Percentiles rank a stretch among this genome's conserved stretches.
Conservation (phyloP, 345 rosid species). For the Pistacia vera region DNA sequence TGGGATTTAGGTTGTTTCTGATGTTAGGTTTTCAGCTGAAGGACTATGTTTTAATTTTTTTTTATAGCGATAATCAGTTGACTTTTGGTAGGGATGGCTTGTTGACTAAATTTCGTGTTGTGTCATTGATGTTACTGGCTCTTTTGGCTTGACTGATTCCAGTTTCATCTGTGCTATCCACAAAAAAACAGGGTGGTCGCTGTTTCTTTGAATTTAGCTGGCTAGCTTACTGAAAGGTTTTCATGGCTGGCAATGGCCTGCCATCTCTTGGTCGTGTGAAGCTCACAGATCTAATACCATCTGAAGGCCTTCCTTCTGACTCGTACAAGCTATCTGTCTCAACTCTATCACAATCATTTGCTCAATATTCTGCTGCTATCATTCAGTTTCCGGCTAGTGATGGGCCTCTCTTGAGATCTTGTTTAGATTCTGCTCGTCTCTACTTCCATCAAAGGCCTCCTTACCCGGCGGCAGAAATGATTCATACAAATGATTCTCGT, state of each 20-base stretch:
- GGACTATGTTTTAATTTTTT: background rate
- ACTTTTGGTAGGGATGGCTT: background rate
- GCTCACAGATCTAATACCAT: constrained; percentile 72
- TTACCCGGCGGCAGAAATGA: constrained; percentile 58
- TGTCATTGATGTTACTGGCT: background rate
- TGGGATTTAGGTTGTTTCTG: background rate
- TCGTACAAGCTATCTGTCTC: constrained; percentile 76
- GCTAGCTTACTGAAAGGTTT: background rate
- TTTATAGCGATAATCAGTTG: background rate
- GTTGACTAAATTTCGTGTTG: background rate
- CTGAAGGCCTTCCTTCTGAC: constrained; percentile 88
- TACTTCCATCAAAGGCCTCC: constrained; percentile 81
- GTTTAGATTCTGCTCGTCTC: constrained; percentile 85
- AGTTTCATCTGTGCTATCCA: background rate
- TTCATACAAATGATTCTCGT: constrained; percentile 60
- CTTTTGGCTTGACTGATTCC: background rate
- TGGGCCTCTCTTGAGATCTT: constrained; percentile 81
- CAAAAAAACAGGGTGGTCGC: background rate
- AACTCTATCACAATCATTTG: constrained; percentile 82
- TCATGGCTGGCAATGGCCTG: constrained; percentile 91
- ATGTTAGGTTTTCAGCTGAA: background rate
- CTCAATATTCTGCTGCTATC: constrained; percentile 84
- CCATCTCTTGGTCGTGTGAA: constrained; percentile 86
- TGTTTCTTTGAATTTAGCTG: background rate
- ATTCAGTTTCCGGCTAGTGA: constrained; percentile 78